Conservation (phyloP, 1,139 yeast species). For the Taphrina populina region DNA sequence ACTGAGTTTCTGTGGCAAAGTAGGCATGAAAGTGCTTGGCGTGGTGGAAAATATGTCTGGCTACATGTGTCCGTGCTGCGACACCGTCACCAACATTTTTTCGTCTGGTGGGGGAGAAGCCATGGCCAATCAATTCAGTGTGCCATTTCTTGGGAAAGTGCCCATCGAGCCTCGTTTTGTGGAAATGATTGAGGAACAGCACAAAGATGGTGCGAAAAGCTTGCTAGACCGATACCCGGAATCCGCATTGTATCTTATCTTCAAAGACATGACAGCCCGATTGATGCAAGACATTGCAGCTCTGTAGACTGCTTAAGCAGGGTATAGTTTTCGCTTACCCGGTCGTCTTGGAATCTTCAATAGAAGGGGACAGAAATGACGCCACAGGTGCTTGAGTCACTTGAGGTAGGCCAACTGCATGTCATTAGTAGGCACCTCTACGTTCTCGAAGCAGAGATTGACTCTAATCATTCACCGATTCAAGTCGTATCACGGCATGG, state of each 20-base stretch:
- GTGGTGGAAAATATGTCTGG: conserved; percentile 97
- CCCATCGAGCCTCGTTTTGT: conserved; percentile 94
- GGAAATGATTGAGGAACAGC: conserved; percentile 34
- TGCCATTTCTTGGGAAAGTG: conserved; percentile 76
- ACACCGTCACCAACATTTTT: conserved; percentile 81
- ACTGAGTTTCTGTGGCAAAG: conserved; percentile 85
- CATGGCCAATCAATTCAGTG: conserved; percentile 59
- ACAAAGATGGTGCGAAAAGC: conserved; percentile 6
- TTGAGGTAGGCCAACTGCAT: too few relatives aligned
- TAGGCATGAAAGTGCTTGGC: conserved; percentile 75
- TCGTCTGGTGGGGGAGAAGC: conserved; percentile 88
- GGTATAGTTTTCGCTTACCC: too few relatives aligned
- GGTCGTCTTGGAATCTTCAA: too few relatives aligned
- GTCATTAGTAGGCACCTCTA: too few relatives aligned
- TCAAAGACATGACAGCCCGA: conserved; percentile 6
- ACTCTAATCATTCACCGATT: too few relatives aligned
- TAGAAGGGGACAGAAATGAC: too few relatives aligned
- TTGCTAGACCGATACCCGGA: conserved; percentile 19
- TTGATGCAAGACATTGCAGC: too few relatives aligned
- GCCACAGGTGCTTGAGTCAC: too few relatives aligned
- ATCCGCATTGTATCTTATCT: conserved; percentile 10
- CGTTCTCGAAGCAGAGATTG: too few relatives aligned
- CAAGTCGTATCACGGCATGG: too few relatives aligned
- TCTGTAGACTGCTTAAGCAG: too few relatives aligned
- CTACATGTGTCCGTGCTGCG: conserved; percentile 89